These are phyloP conservation scores for Ambrosia trifida DNA, from an alignment of 129 eudicot genomes.

Conservation along the genomic window DNA sequence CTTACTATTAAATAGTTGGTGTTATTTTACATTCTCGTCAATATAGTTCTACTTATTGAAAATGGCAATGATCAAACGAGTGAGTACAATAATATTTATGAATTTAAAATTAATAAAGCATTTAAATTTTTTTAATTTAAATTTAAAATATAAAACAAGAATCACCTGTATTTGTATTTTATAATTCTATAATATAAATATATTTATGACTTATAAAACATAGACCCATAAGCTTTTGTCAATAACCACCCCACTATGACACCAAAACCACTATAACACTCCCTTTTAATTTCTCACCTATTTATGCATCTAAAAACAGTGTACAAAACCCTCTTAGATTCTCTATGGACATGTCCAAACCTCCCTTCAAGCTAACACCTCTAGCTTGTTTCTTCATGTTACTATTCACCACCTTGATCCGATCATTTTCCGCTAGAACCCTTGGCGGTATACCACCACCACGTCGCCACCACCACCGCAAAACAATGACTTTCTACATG, in stretches of 20 bases:
- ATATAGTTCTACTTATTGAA: no score
- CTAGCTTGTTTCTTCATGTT: slow-evolving; percentile 41
- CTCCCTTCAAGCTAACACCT: slow-evolving; percentile 26
- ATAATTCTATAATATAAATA: no score
- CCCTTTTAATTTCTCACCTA: slow-evolving; percentile 14
- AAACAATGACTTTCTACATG: slow-evolving; percentile 48
- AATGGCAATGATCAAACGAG: no score
- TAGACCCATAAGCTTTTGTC: slow-evolving; percentile 10
- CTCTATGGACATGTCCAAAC: slow-evolving; percentile 40
- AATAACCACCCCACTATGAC: slow-evolving; percentile 38
- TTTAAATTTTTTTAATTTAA: no score
- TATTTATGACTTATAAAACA: background rate
- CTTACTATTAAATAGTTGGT: no score
- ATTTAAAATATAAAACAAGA: background rate
- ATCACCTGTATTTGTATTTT: background rate
- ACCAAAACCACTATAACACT: slow-evolving; percentile 37
- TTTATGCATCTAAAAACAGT: slow-evolving; percentile 34
- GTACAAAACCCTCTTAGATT: slow-evolving; percentile 34
- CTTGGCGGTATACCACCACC: slow-evolving; percentile 32
- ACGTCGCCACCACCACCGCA: slow-evolving; percentile 27
- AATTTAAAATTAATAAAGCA: no score
- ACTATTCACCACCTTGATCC: slow-evolving; percentile 32
- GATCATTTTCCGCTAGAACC: slow-evolving; percentile 39
- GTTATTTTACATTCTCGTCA: background rate
- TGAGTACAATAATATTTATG: no score